These are phyloP conservation scores for Candida sanyaensis DNA, from an alignment of 1,139 yeast genomes.

Conservation along the genomic window DNA sequence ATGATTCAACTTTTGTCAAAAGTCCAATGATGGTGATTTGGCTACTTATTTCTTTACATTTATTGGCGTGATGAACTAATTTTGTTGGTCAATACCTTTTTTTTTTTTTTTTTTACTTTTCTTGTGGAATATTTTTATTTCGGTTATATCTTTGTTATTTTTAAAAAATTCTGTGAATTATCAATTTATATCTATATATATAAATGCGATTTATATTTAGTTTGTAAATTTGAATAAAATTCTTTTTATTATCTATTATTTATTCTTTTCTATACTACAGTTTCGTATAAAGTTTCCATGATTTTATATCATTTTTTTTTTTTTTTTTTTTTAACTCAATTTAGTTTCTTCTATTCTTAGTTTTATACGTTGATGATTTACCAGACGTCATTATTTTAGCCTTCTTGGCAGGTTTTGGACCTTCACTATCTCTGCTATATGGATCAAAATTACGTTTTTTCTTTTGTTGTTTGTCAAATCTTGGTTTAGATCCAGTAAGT, in stretches of 20 bases:
- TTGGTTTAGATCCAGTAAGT: constrained; percentile 24
- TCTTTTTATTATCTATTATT: too few relatives aligned
- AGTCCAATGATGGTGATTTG: too few relatives aligned
- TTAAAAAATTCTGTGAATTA: too few relatives aligned
- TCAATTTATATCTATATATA: too few relatives aligned
- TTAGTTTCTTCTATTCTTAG: constrained; percentile 16
- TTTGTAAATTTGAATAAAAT: too few relatives aligned
- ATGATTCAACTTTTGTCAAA: too few relatives aligned
- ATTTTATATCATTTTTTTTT: too few relatives aligned
- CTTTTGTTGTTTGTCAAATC: constrained; percentile 27
- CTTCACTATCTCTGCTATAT: constrained; percentile 46
- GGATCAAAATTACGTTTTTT: constrained; percentile 61
- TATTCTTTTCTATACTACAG: too few relatives aligned
- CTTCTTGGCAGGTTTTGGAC: constrained; percentile 54
- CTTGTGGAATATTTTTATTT: not conserved
- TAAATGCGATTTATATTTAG: too few relatives aligned
- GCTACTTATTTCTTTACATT: not conserved
- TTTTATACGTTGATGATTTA: constrained; percentile 50
- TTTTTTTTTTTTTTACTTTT: too few relatives aligned
- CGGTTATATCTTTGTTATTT: not conserved
- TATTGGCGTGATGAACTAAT: not conserved
- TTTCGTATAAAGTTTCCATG: too few relatives aligned
- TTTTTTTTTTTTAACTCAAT: too few relatives aligned
- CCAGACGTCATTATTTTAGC: constrained; percentile 42
- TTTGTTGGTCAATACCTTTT: not conserved